A percentile compares a stretch with the other conserved stretches of the same genome.
Conservation (phyloP, 345 rosid species). For the Sisymbrium altissimum region DNA sequence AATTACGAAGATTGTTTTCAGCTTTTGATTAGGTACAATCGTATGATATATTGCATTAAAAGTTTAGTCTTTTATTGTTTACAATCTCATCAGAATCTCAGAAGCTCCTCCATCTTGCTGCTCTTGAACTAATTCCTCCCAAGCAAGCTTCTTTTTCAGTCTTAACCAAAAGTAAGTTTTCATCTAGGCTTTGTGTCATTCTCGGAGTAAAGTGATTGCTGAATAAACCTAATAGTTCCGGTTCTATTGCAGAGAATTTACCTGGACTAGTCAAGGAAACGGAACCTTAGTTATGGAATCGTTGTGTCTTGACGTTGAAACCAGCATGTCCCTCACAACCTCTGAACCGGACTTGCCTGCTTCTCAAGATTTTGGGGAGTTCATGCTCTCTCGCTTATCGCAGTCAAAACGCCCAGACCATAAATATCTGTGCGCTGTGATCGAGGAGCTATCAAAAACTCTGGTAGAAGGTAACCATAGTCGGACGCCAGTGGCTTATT, state of each 20-base stretch:
- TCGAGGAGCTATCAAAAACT: constrained; percentile 71
- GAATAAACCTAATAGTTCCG: background rate
- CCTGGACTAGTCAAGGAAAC: constrained; percentile 3
- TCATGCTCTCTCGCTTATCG: constrained; percentile 48
- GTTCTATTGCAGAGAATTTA: background rate
- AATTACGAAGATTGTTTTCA: background rate
- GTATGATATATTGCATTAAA: background rate
- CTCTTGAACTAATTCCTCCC: background rate
- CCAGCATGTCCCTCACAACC: constrained; percentile 13
- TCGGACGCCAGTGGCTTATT: constrained; percentile 65
- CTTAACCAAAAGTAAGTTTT: background rate
- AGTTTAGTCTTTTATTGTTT: background rate
- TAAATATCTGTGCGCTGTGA: constrained; percentile 59
- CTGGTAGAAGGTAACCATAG: constrained; percentile 63
- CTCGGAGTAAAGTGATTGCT: background rate
- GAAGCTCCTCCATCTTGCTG: background rate
- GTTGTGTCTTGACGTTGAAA: constrained; percentile 8
- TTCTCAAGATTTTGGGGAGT: constrained; percentile 53
- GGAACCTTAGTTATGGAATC: constrained; percentile 23
- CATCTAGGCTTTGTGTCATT: background rate
- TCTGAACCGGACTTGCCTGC: constrained; percentile 10
- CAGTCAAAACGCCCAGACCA: constrained; percentile 53
- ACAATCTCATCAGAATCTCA: background rate
- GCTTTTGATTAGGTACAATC: background rate
- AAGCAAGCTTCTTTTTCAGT: constrained; percentile 2